These are phyloP conservation scores for Emmonsia crescens DNA, from an alignment of 2,329 filamentous ascomycete genomes.

Conservation along the genomic window DNA sequence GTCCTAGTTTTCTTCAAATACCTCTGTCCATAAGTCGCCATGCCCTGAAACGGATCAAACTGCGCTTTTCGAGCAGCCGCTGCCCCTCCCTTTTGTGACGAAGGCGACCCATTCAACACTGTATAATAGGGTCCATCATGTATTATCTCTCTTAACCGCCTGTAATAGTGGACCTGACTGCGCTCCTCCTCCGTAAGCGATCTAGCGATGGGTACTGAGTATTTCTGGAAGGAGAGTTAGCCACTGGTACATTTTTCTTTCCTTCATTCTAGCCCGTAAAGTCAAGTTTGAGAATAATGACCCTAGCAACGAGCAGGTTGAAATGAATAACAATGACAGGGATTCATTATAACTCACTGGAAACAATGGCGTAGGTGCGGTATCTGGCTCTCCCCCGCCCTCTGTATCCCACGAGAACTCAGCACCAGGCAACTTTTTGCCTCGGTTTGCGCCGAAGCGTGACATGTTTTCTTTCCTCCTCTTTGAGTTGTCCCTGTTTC, in stretches of 20 bases:
- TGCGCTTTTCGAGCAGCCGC: constrained; percentile 27
- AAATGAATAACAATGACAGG: background rate
- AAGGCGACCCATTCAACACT: constrained; percentile 35
- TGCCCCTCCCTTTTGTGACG: constrained; percentile 31
- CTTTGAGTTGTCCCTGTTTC: background rate
- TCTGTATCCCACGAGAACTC: constrained; percentile 32
- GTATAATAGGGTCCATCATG: constrained; percentile 52
- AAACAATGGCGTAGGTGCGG: constrained; percentile 37
- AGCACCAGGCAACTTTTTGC: constrained; percentile 29
- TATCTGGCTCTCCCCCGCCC: constrained; percentile 30
- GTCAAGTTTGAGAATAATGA: background rate
- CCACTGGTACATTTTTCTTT: background rate
- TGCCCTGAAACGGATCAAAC: constrained; percentile 52
- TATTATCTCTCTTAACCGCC: constrained; percentile 42
- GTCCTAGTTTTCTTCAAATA: constrained; percentile 47
- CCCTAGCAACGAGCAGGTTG: background rate
- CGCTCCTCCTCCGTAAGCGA: constrained; percentile 34
- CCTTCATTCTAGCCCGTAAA: background rate
- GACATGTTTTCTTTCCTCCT: constrained; percentile 23
- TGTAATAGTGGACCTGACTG: constrained; percentile 39
- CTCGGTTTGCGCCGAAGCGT: constrained; percentile 29
- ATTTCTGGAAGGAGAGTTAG: constrained; percentile 23
- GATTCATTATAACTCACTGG: constrained; percentile 29
- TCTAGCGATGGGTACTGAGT: constrained; percentile 24
- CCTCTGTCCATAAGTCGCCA: constrained; percentile 49